phyloP scores from a whole-genome alignment of 2,329 filamentous ascomycete species.

The Cryoendolithus antarcticus region DNA sequence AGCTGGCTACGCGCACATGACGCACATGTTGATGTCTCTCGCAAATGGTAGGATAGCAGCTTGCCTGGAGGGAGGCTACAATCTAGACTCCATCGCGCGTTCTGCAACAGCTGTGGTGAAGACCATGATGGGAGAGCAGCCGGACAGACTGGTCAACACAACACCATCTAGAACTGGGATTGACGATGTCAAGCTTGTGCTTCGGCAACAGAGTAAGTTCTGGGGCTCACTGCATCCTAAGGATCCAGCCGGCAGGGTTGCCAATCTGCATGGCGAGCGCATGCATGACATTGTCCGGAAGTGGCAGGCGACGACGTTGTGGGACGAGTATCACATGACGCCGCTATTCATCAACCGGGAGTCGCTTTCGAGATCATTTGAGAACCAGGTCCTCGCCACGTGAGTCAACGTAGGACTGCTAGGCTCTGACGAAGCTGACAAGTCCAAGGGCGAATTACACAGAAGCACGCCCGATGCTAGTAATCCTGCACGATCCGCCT shows the following conservation, averaged over 20 bases:
- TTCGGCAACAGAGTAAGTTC: conserved; percentile 50
- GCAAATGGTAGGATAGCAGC: conserved; percentile 82
- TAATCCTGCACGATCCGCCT: conserved; percentile 71
- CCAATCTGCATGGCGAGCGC: conserved; percentile 39
- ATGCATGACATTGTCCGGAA: conserved; percentile 70
- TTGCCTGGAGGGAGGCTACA: conserved; percentile 92
- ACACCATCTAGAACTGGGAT: conserved; percentile 41
- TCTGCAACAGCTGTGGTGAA: conserved; percentile 84
- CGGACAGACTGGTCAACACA: conserved; percentile 43
- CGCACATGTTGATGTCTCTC: conserved; percentile 95
- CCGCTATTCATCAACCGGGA: conserved; percentile 69
- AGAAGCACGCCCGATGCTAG: conserved; percentile 54
- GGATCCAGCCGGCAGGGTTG: conserved; percentile 24
- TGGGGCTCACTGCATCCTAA: conserved; percentile 82
- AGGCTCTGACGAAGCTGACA: conserved; percentile 6
- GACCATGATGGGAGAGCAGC: conserved; percentile 91
- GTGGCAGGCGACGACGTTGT: conserved; percentile 61
- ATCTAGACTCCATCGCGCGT: conserved; percentile 79
- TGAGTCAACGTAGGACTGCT: conserved; percentile 9
- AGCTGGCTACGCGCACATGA: conserved; percentile 93
- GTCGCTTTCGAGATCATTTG: conserved; percentile 15
- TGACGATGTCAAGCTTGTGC: conserved; percentile 44
- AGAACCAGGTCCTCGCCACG: conserved; percentile 22
- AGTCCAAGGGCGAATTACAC: conserved; percentile 48
- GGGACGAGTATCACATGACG: conserved; percentile 63